Evolutionary conservation across 805 yeast genomes (phyloP).

Genomic region (Kluyveromyces lactis): DNA sequence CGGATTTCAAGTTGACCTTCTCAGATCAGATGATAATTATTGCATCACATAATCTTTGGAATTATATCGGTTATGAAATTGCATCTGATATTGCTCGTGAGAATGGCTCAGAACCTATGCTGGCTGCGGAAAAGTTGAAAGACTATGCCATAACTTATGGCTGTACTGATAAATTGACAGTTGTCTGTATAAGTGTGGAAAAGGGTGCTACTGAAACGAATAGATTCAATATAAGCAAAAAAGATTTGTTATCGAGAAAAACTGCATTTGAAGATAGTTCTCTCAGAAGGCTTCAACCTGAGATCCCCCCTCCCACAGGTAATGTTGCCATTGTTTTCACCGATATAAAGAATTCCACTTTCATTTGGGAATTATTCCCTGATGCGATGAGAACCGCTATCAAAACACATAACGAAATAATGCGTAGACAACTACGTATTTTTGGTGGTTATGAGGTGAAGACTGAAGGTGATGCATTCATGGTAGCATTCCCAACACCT

Average conservation of each 20-base stretch:
- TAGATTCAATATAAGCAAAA: conserved; percentile 30
- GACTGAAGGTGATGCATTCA: conserved; percentile 98
- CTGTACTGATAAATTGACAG: conserved; percentile 67
- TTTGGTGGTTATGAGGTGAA: conserved; percentile 98
- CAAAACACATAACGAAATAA: conserved; percentile 83
- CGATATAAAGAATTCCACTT: conserved; percentile 90
- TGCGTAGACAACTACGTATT: conserved; percentile 87
- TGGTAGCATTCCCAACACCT: conserved; percentile 94
- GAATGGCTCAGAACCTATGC: conserved; percentile 72
- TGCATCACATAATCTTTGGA: conserved; percentile 84
- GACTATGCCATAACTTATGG: conserved; percentile 95
- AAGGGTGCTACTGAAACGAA: conserved; percentile 34
- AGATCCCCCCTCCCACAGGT: conserved; percentile 91
- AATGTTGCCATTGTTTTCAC: conserved; percentile 94
- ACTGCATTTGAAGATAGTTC: conserved; percentile 66
- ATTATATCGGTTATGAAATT: conserved; percentile 66
- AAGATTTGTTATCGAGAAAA: conserved; percentile 37
- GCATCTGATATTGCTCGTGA: conserved; percentile 88
- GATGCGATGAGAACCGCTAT: conserved; percentile 95
- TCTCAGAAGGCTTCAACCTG: conserved; percentile 76
- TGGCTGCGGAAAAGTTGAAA: conserved; percentile 86
- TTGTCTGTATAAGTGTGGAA: conserved; percentile 67
- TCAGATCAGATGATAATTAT: conserved; percentile 79
- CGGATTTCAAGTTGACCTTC: conserved; percentile 48
- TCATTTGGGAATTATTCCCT: conserved; percentile 88